Evolutionary conservation across 2,329 filamentous ascomycete species (phyloP), one percentile per base, ranked within the genome.

Genomic region (Conoideocrella luteorostrata): DNA sequence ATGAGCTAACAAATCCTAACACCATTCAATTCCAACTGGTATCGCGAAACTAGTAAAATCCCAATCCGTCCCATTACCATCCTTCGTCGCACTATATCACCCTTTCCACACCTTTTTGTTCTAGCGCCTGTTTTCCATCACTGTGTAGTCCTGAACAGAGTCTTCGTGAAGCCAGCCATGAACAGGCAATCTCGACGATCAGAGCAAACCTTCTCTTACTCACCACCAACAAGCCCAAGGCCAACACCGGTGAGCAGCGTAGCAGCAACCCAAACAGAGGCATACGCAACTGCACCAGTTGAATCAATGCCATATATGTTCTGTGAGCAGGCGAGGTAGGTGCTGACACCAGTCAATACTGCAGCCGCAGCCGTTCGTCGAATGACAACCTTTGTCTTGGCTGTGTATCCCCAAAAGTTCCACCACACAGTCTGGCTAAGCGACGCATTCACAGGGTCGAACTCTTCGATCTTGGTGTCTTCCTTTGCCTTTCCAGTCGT

Each of bases 261-360:
- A 6, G 84, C 85, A 18, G 73, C 55, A n/a, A 77, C 78, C 88
- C 88, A 96, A 28, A 91, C 70, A 18, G 70, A 69, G 2, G 86
- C 81, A 72, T 89, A 97, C 0, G 75, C 78, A 3, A 72, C 66
- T 2, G 89, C 87, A 10, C 90, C 91, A 1, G 69, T 54, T 4
- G 77, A 50, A 55, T 90, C 84, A 10, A 88, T 79, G 4, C 87
- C 85, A 35, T 78, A 71, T 17, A 96, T 67, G 0, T 80, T 84
- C 43, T 80, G 70, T 37, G 73, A 76, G 20, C 81, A 78, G 56
- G 85, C 77, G 32, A 89, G 65, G 46, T 83, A 80, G 0, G 79
- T 79, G 57, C 75, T 74, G 36, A 72, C 58, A 11, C 70, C 75
- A 3, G 80, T 82, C 39, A 82, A 69, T 40, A 77, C 56, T 46